Base-by-base conservation (phyloP, 139 green algal genomes). In the Haematococcus sp. region DNA sequence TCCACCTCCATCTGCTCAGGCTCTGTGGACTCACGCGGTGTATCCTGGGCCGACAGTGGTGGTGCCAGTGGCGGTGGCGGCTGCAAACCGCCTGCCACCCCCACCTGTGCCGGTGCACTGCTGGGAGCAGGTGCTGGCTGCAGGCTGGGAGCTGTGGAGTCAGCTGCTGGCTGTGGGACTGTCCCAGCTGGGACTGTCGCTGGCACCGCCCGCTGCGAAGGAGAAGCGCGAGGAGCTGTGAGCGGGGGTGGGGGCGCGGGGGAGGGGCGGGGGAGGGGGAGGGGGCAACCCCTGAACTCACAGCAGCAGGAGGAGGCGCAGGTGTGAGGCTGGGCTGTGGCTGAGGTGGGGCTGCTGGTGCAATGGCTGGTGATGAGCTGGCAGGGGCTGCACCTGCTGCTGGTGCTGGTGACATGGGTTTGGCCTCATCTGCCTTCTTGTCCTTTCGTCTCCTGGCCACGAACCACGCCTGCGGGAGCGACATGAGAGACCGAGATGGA, bases 391-490 rank as follows among this genome's bases (percentile, higher is more conserved):
- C 61, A 4, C 40, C 40, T 49, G 40, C 40, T 49, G 40, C 40
- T 49, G 40, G 7, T 49, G 40, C 11, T 7, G 40, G 40, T 49
- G 40, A 49, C 40, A 49, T 49, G 40, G 73, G 22, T 40, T 83
- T 83, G 43, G 34, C 49, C 25, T 76, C 73, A 11, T 79, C 79
- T 5, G 70, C 17, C 49, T 56, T 46, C 58, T 88, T 91, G 27
- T 86, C 89, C 20, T 83, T 84, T 16, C 89, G 80, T 20, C 90
- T 74, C 20, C 79, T 70, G 64, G 85, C 83, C 11, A 76, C 87
- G 82, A 94, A 95, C 90, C 90, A 95, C 22, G 79, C 73, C 84
- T 93, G 81, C 67, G 73, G 33, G 30, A 3, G 40, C 40, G 22
- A 33, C 34, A 59, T 51, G 61, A 27, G 33, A n/a, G 30, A 3